A percentile compares a stretch with the other conserved stretches of the same genome.
Evolutionary conservation across 1,139 yeast genomes (phyloP).

Genomic region (Yamadazyma sp.): DNA sequence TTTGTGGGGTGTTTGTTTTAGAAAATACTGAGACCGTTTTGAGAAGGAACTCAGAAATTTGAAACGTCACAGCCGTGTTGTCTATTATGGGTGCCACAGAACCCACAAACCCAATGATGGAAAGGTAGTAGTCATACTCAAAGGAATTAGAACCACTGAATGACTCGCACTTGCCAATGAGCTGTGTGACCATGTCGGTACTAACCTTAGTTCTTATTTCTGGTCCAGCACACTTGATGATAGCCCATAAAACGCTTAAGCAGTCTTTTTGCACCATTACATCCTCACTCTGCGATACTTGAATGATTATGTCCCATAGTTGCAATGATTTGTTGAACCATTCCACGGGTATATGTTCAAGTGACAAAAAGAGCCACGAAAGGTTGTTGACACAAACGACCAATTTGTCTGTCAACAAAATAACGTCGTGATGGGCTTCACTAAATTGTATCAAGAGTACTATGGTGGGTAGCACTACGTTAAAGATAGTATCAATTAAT

Average conservation of each 20-base stretch:
- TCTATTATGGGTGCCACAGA: constrained; percentile 51
- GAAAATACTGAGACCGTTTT: constrained; percentile 22
- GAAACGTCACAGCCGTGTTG: constrained; percentile 44
- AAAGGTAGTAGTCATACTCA: constrained; percentile 25
- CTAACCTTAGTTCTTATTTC: constrained; percentile 24
- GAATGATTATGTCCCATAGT: constrained; percentile 39
- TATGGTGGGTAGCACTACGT: constrained; percentile 40
- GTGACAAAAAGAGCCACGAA: constrained; percentile 50
- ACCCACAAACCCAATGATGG: constrained; percentile 54
- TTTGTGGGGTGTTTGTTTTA: constrained; percentile 16
- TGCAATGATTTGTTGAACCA: constrained; percentile 33
- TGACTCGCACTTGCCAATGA: constrained; percentile 21
- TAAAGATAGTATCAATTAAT: constrained; percentile 26
- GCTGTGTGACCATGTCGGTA: constrained; percentile 23
- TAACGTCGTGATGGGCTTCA: constrained; percentile 20
- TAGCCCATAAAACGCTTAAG: constrained; percentile 64
- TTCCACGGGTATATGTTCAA: constrained; percentile 31
- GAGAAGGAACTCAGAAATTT: constrained; percentile 49
- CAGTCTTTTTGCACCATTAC: constrained; percentile 43
- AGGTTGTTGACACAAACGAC: constrained; percentile 71
- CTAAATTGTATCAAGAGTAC: constrained; percentile 37
- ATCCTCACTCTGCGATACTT: constrained; percentile 17
- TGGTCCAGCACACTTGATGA: constrained; percentile 46
- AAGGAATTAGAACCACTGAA: constrained; percentile 12
- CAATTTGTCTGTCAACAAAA: constrained; percentile 51